Percentiles rank a stretch among this genome's conserved stretches.
Evolutionary conservation across 2,329 filamentous ascomycete species (phyloP).

Genomic region (Macrophomina phaseolina): DNA sequence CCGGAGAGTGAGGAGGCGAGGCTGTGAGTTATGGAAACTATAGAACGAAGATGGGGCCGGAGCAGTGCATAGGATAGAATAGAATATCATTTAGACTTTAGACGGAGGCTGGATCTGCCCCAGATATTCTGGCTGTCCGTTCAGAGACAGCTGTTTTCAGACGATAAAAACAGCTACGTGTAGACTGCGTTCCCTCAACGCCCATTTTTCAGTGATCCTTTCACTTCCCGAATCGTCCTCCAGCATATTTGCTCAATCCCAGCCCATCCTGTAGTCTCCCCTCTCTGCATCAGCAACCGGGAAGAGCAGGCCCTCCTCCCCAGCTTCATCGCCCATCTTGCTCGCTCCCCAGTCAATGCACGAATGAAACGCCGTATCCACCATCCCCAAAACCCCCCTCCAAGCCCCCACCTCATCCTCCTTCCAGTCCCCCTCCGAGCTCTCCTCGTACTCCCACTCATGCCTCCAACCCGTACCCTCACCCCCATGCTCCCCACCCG

Average conservation of each 20-base stretch:
- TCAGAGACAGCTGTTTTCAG: too few relatives aligned
- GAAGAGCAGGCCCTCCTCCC: slow-evolving; percentile 11
- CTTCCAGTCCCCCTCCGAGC: too few relatives aligned
- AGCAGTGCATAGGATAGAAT: background rate
- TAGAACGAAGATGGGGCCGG: background rate
- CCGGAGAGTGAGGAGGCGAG: slow-evolving; percentile 7
- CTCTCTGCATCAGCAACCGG: slow-evolving; percentile 10
- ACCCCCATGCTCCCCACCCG: background rate
- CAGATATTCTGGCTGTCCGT: too few relatives aligned
- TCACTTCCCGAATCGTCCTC: too few relatives aligned
- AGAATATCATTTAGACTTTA: too few relatives aligned
- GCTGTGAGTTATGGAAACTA: background rate
- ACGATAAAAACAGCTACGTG: too few relatives aligned
- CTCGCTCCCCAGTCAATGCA: background rate
- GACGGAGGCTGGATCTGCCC: too few relatives aligned
- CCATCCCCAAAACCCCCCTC: background rate
- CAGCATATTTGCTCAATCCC: background rate
- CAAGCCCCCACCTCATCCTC: background rate
- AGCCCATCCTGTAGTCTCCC: background rate
- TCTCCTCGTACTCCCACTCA: background rate
- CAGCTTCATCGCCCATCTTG: slow-evolving; percentile 1
- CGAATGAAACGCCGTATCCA: background rate
- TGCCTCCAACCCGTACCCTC: background rate
- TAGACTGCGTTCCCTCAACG: background rate
- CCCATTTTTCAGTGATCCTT: too few relatives aligned